These are phyloP conservation scores for Melampsora americana DNA, from an alignment of 1,284 basidiomycete genomes.

Conservation along the genomic window DNA sequence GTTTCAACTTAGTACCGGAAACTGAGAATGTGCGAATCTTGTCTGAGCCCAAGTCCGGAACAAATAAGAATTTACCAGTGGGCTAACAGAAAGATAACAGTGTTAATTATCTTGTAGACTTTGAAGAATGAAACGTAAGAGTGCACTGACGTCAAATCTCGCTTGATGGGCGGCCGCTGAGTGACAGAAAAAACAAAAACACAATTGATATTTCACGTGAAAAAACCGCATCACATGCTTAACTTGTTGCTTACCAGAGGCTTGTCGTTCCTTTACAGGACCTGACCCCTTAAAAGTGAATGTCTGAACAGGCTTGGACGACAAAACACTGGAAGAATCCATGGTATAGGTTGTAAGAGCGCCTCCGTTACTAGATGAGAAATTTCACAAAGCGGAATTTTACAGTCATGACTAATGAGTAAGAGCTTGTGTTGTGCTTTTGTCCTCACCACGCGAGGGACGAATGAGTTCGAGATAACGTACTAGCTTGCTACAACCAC, in stretches of 20 bases:
- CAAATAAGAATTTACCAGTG: constrained; percentile 14
- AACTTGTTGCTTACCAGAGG: background rate
- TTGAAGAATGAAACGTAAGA: background rate
- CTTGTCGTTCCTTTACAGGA: constrained; percentile 29
- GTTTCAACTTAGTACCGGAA: background rate
- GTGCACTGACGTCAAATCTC: constrained; percentile 20
- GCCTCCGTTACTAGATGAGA: constrained; percentile 11
- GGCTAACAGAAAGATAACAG: background rate
- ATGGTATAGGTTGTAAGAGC: constrained; percentile 17
- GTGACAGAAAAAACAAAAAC: background rate
- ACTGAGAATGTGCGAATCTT: constrained; percentile 21
- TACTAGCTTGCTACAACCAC: constrained; percentile 32
- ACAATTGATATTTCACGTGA: background rate
- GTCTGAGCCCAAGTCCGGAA: constrained; percentile 28
- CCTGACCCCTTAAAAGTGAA: constrained; percentile 19
- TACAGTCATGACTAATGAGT: background rate
- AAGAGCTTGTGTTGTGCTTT: background rate
- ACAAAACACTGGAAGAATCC: constrained; percentile 6
- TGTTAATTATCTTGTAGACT: background rate
- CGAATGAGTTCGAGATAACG: background rate
- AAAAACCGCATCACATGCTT: background rate
- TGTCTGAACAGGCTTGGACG: background rate
- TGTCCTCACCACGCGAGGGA: background rate
- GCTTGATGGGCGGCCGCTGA: constrained; percentile 32
- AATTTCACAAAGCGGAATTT: background rate